Evolutionary conservation across 129 eudicot species (phyloP).

Genomic region (Arctium lappa): DNA sequence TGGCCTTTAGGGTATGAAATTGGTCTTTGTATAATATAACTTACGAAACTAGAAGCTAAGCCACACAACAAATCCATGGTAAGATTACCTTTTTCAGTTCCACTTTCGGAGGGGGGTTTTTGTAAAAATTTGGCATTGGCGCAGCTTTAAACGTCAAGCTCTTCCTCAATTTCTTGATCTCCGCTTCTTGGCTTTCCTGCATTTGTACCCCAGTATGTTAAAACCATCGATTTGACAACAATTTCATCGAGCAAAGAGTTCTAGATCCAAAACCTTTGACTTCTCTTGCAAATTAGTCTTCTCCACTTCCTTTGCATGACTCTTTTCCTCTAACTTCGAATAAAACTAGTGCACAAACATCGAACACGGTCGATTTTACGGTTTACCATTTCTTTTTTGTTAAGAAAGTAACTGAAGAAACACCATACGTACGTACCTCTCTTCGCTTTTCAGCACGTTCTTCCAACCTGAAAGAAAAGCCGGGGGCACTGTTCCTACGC

Average conservation of each 20-base stretch:
- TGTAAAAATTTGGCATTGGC: constrained; percentile 89
- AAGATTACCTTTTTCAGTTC: constrained; percentile 77
- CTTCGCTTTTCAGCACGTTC: constrained; percentile 90
- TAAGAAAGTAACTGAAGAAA: not conserved
- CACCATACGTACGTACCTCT: constrained; percentile 35
- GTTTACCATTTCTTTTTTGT: not conserved
- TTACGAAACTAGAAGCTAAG: not conserved
- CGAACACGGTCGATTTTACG: not conserved
- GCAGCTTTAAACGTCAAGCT: constrained; percentile 84
- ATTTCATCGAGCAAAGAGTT: constrained; percentile 9
- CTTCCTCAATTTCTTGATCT: constrained; percentile 75
- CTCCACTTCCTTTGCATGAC: constrained; percentile 74
- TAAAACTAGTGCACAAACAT: constrained; percentile 42
- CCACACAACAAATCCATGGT: not conserved
- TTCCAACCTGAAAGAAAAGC: constrained; percentile 68
- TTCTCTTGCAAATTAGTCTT: constrained; percentile 63
- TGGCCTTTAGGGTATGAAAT: too few relatives aligned
- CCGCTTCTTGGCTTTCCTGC: constrained; percentile 87
- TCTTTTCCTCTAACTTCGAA: constrained; percentile 81
- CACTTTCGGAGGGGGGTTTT: constrained; percentile 78
- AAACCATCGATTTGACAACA: not conserved
- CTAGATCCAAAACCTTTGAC: constrained; percentile 57
- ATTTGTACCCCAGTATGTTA: constrained; percentile 11
- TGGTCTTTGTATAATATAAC: too few relatives aligned
- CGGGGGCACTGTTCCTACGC: constrained; percentile 38